phyloP scores from a whole-genome alignment of 768 basidiomycete genomes.

The Lyophyllum semitale region DNA sequence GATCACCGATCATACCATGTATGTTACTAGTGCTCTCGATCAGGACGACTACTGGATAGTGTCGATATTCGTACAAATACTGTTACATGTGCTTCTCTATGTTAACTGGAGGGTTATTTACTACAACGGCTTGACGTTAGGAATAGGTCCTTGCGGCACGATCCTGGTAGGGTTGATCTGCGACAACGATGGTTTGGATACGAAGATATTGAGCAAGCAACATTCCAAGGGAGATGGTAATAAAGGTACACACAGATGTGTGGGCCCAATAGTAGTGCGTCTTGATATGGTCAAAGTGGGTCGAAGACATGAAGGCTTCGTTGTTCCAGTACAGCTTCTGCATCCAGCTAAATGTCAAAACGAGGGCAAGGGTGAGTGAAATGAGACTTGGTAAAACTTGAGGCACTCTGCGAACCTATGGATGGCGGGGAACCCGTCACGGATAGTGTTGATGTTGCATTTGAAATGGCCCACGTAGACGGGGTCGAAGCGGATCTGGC shows the following conservation, averaged over 20 bases:
- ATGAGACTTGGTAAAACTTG: not conserved
- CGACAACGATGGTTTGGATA: not conserved
- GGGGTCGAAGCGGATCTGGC: constrained; percentile 82
- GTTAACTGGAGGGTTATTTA: not conserved
- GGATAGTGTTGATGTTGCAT: constrained; percentile 85
- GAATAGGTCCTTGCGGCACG: constrained; percentile 75
- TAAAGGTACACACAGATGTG: constrained; percentile 30
- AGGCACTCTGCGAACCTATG: not conserved
- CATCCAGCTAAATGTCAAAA: constrained; percentile 57
- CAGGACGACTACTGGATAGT: not conserved
- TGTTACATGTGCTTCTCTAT: not conserved
- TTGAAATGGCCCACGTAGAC: constrained; percentile 95
- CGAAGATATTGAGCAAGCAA: constrained; percentile 1
- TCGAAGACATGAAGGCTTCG: constrained; percentile 83
- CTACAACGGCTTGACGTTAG: constrained; percentile 65
- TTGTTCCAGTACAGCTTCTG: constrained; percentile 91
- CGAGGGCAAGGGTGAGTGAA: not conserved
- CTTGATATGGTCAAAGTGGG: constrained; percentile 90
- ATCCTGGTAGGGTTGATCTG: constrained; percentile 81
- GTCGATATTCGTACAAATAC: not conserved
- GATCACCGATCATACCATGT: not conserved
- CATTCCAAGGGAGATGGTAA: not conserved
- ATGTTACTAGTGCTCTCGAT: not conserved
- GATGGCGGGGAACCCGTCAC: constrained; percentile 62
- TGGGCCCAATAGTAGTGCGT: constrained; percentile 74